These are phyloP conservation scores for Tetrapisispora namnaoensis DNA, from an alignment of 805 yeast species.

Conservation along the genomic window DNA sequence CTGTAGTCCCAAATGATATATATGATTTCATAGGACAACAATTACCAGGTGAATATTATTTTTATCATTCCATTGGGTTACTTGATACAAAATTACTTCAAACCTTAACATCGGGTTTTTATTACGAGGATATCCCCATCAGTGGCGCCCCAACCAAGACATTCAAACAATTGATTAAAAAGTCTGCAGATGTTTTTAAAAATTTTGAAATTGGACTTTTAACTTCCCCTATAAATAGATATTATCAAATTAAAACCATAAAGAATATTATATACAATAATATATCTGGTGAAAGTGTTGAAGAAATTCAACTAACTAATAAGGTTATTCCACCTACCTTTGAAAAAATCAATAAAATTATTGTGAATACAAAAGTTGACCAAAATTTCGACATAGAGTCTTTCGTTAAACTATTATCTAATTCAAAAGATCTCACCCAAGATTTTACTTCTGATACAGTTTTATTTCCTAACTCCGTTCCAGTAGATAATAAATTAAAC, in stretches of 20 bases:
- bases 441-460: conserved; percentile 25
- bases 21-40: conserved; percentile 77
- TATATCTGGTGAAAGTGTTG: conserved; percentile 23
- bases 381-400: conserved; percentile 21
- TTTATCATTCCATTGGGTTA: conserved; percentile 72
- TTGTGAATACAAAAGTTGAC: conserved; percentile 23
- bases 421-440: conserved; percentile 28
- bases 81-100: conserved; percentile 48
- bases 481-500: conserved; percentile 28
- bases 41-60: conserved; percentile 76
- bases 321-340: conserved; percentile 46
- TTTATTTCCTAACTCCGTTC: conserved; percentile 26
- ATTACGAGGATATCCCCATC: conserved; percentile 53
- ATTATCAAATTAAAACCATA: conserved; percentile 67
- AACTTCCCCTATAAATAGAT: conserved; percentile 68
- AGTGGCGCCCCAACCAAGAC: conserved; percentile 53
- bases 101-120: conserved; percentile 54
- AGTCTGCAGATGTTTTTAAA: conserved; percentile 39
- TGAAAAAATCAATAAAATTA: conserved; percentile 30
- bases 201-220: conserved; percentile 57
- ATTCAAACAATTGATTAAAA: conserved; percentile 45
- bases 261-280: conserved; percentile 45
- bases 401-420: conserved; percentile 18
- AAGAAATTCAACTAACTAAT: conserved; percentile 37
- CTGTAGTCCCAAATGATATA: conserved; percentile 56